phyloP scores from a whole-genome alignment of 768 basidiomycete genomes.

The Leccinellum luteum region DNA sequence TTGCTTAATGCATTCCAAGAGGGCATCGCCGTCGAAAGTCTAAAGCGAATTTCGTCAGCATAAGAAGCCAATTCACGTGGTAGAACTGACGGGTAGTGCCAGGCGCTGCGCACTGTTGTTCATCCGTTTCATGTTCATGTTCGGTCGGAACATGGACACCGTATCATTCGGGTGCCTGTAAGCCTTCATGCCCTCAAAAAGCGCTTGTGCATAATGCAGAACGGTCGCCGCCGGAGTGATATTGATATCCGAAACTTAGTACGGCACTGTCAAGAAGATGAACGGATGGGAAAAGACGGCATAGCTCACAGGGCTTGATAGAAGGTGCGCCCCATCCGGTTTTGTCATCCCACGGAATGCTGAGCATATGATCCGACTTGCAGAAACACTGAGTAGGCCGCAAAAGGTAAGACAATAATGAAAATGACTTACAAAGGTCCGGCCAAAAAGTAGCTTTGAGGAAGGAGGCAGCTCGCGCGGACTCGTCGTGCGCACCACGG shows the following conservation, averaged over 20 bases:
- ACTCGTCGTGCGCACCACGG: conserved; percentile 44
- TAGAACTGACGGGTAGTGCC: conserved; percentile 62
- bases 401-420: conserved; percentile 3
- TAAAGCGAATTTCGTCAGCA: conserved; percentile 26
- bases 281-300: background rate
- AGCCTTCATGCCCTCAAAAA: conserved; percentile 95
- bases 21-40: conserved; percentile 75
- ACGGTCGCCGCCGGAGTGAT: conserved; percentile 53
- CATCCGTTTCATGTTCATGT: conserved; percentile 98
- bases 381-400: conserved; percentile 5
- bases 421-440: conserved; percentile 63
- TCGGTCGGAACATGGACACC: conserved; percentile 86
- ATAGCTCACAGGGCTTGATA: conserved; percentile 75
- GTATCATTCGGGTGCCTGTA: conserved; percentile 73
- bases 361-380: conserved; percentile 87
- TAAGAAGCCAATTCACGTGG: background rate
- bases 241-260: conserved; percentile 21
- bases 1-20: conserved; percentile 80
- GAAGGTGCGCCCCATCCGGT: conserved; percentile 81
- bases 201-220: conserved; percentile 88
- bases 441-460: conserved; percentile 76
- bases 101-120: conserved; percentile 77
- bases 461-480: conserved; percentile 65
- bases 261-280: conserved; percentile 3
- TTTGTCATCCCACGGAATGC: conserved; percentile 64